These are phyloP conservation scores for Boletus huronensis DNA, from an alignment of 768 basidiomycete species.

Conservation along the genomic window DNA sequence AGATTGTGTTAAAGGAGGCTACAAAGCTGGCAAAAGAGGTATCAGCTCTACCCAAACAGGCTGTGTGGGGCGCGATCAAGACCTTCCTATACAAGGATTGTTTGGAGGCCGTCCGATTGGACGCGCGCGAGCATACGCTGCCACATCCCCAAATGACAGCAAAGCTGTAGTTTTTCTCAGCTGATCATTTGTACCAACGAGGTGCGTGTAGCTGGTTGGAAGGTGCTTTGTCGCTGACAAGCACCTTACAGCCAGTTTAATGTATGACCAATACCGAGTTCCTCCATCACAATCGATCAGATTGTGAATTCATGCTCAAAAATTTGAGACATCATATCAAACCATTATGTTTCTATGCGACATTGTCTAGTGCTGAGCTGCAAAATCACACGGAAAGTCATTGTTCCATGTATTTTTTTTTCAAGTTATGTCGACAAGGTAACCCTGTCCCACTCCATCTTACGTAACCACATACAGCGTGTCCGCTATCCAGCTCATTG, in stretches of 20 bases:
- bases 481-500: not conserved
- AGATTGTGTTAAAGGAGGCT: slow-evolving; percentile 60
- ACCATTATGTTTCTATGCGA: slow-evolving; percentile 17
- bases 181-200: not conserved
- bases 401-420: slow-evolving; percentile 6
- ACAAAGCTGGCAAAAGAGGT: slow-evolving; percentile 56
- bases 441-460: slow-evolving; percentile 5
- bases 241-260: not conserved
- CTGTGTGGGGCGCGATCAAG: slow-evolving; percentile 77
- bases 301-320: slow-evolving; percentile 2
- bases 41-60: slow-evolving; percentile 47
- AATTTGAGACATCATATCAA: not conserved
- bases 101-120: slow-evolving; percentile 38
- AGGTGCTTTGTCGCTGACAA: slow-evolving; percentile 1
- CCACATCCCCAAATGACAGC: slow-evolving; percentile 2
- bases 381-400: slow-evolving; percentile 1
- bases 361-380: not conserved
- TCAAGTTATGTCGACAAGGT: slow-evolving; percentile 19
- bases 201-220: slow-evolving; percentile 5
- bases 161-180: slow-evolving; percentile 16
- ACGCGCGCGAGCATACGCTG: slow-evolving; percentile 12
- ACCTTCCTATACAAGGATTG: slow-evolving; percentile 54
- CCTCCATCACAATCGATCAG: slow-evolving; percentile 10
- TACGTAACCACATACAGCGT: slow-evolving; percentile 12
- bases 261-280: not conserved